Percentiles rank a stretch among this genome's conserved stretches.
Evolutionary conservation across 106 monocot genomes (phyloP).

Genomic region (Amphibolis antarctica): DNA sequence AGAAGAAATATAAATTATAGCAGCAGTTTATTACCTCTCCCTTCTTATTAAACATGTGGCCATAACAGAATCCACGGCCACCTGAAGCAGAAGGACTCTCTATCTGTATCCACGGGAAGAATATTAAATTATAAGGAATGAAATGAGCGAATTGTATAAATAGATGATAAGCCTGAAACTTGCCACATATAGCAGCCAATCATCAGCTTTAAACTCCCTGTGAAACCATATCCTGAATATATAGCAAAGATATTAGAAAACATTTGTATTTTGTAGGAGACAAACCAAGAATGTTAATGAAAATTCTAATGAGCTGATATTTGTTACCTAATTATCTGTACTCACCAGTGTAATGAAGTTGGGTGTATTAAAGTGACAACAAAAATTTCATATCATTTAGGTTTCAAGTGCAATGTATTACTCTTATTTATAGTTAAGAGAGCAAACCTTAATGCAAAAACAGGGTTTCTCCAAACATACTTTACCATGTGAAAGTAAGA

Average conservation of each 20-base stretch:
- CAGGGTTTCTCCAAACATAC: no score
- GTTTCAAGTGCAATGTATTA: neutral
- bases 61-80: slow-evolving; percentile 60
- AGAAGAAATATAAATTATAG: neutral
- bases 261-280: slow-evolving; percentile 2
- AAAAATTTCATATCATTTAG: neutral
- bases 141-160: neutral
- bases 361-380: neutral
- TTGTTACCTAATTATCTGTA: no score
- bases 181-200: slow-evolving; percentile 75
- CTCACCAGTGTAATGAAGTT: no score
- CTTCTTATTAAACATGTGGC: slow-evolving; percentile 79
- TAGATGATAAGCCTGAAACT: slow-evolving; percentile 3
- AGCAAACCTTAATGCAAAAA: no score
- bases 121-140: neutral
- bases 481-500: no score
- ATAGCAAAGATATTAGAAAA: neutral
- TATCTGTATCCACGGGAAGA: slow-evolving; percentile 32
- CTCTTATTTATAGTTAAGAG: no score
- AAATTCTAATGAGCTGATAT: no score
- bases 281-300: neutral
- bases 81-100: slow-evolving; percentile 55
- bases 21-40: slow-evolving; percentile 56
- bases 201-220: slow-evolving; percentile 69
- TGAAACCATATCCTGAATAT: slow-evolving; percentile 88